A percentile compares a stretch with the other conserved stretches of the same genome.
phyloP scores from a whole-genome alignment of 139 green algal species.

The Astrephomene gubernaculifera region DNA sequence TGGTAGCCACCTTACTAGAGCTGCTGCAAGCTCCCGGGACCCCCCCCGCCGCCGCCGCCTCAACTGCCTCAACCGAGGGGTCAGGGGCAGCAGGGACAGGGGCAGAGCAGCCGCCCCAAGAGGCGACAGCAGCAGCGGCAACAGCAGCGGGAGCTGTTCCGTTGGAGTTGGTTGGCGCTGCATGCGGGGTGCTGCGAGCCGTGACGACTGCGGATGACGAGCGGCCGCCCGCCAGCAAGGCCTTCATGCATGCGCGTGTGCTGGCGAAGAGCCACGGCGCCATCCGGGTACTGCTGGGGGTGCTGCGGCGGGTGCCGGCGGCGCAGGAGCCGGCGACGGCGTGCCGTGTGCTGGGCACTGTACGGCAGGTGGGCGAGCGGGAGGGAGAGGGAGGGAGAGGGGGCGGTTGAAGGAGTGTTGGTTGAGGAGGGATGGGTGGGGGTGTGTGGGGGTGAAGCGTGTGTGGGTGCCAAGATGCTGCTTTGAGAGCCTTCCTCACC shows the following conservation, averaged over 20 bases:
- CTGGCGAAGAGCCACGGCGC: constrained; percentile 51
- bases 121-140: too few relatives aligned
- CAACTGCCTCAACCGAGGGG: too few relatives aligned
- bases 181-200: constrained; percentile 47
- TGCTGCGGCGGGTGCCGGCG: constrained; percentile 31
- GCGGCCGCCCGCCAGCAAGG: constrained; percentile 59
- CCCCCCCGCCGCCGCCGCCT: neutral
- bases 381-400: neutral
- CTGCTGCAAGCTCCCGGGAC: constrained; percentile 6
- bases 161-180: constrained; percentile 7
- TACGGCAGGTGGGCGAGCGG: constrained; percentile 7
- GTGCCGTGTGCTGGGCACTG: constrained; percentile 12
- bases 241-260: constrained; percentile 63
- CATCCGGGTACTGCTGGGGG: constrained; percentile 43
- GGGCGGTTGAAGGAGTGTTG: neutral
- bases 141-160: too few relatives aligned
- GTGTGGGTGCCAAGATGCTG: too few relatives aligned
- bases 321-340: constrained; percentile 25
- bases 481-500: too few relatives aligned
- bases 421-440: neutral
- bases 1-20: constrained; percentile 12
- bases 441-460: neutral
- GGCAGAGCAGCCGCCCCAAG: too few relatives aligned
- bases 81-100: too few relatives aligned
- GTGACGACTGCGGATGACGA: constrained; percentile 78